A percentile compares a stretch with the other conserved stretches of the same genome.
Evolutionary conservation across 148 eudicot species (phyloP).

Genomic region (Nyssa sinensis): DNA sequence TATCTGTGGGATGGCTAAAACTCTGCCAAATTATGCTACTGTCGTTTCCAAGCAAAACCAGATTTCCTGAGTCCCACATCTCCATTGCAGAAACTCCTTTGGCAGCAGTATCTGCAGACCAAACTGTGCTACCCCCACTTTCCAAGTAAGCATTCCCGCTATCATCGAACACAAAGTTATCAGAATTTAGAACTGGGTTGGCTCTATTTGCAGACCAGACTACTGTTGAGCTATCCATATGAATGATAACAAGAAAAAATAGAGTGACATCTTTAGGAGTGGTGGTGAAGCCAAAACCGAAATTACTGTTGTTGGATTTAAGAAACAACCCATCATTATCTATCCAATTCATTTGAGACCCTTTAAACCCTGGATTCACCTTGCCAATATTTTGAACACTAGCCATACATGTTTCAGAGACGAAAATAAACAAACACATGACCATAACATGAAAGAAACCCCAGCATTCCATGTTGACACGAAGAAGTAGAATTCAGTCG

Average conservation of each 20-base stretch:
- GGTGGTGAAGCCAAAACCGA: conserved; percentile 70
- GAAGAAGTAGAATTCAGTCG: conserved; percentile 14
- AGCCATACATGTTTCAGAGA: conserved; percentile 32
- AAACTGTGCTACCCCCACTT: conserved; percentile 45
- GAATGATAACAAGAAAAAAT: conserved; percentile 64
- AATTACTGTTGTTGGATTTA: conserved; percentile 58
- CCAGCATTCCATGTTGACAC: conserved; percentile 43
- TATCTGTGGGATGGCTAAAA: conserved; percentile 74
- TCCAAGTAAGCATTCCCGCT: conserved; percentile 55
- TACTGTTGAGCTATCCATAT: conserved; percentile 42
- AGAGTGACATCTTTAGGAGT: conserved; percentile 57
- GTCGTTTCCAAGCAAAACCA: conserved; percentile 60
- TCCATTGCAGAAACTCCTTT: conserved; percentile 64
- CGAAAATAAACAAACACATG: conserved; percentile 30
- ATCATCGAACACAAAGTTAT: conserved; percentile 51
- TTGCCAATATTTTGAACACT: conserved; percentile 53
- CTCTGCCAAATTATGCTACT: conserved; percentile 68
- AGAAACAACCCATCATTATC: conserved; percentile 77
- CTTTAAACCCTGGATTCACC: conserved; percentile 42
- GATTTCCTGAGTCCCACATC: conserved; percentile 67
- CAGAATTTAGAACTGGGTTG: conserved; percentile 52
- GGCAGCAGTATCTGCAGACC: conserved; percentile 65
- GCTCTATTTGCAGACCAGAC: conserved; percentile 87
- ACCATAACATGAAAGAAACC: conserved; percentile 29
- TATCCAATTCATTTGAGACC: conserved; percentile 68